Base-by-base conservation (phyloP, 2,329 filamentous ascomycete species). In the Trichophyton benhamiae region DNA sequence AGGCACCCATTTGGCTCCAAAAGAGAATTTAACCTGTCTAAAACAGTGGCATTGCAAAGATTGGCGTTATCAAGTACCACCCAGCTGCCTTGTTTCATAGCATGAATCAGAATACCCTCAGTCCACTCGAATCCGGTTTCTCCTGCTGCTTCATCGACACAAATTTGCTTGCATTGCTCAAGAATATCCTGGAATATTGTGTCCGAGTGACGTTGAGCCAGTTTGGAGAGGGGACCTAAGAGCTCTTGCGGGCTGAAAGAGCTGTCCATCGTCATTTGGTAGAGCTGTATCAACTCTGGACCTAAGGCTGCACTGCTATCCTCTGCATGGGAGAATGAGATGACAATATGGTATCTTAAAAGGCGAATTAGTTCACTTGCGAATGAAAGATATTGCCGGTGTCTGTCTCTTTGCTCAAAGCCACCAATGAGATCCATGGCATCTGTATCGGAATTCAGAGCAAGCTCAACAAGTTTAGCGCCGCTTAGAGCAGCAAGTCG, bases 391-490 rank as follows among this genome's bases (percentile, higher is more conserved):
- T 89, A 78, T 64, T 88, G 83, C 61, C 92, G 82, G 59, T 87
- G 80, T 22, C 89, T 85, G 71, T 99, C 94, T 17, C 89, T 86
- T 74, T 99, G 94, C 72, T 99, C 94, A 70, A 96, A 99, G 0
- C 94, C 94, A 69, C 94, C 94, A 61, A 99, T 89, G 61, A 99
- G 83, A 74, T 99, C 94, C 85, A 96, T 96, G 0, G 92, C 91
- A 72, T 99, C 94, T 52, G 96, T 88, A 68, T 99, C 95, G 5
- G 91, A 87, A 70, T 96, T 99, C 75, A 99, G 84, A 0, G 91
- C 86, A 68, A 97, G 89, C 15, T 90, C 87, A 36, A 91, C 82
- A 2, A 97, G 77, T 0, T 84, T 80, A 61, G 87, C 87, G 25
- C 94, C 94, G 48, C 84, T 83, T 25, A 87, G 76, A 11, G 87